Conservation (phyloP, 2,329 filamentous ascomycete species). For the Epichloe coenophiala region DNA sequence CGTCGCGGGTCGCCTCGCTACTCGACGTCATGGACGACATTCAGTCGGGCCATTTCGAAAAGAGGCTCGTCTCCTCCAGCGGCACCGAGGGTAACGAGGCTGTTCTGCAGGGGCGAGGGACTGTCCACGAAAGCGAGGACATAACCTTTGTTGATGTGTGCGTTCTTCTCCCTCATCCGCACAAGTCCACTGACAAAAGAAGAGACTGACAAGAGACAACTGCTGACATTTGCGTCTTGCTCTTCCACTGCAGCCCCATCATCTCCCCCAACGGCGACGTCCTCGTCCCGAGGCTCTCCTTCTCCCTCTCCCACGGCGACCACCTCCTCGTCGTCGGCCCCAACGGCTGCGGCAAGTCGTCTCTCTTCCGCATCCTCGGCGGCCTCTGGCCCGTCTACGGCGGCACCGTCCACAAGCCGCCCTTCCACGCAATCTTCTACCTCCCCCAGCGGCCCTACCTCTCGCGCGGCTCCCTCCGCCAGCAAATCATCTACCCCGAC, state of each 20-base stretch:
- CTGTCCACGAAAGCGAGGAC: conserved; percentile 65
- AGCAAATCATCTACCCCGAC: conserved; percentile 96
- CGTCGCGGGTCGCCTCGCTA: conserved; percentile 77
- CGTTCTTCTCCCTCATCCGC: conserved; percentile 16
- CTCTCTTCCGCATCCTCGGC: conserved; percentile 88
- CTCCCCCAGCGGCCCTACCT: conserved; percentile 89
- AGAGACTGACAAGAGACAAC: no score
- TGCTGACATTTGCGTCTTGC: no score
- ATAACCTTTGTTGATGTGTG: conserved; percentile 77
- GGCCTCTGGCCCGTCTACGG: conserved; percentile 97
- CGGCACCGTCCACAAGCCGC: conserved; percentile 81
- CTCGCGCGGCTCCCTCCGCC: conserved; percentile 77
- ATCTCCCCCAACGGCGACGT: conserved; percentile 95
- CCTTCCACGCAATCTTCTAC: conserved; percentile 91
- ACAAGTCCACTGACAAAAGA: neutral
- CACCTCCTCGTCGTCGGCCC: conserved; percentile 91
- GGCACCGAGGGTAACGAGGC: conserved; percentile 70
- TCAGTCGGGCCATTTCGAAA: conserved; percentile 79
- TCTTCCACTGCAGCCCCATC: conserved; percentile 47
- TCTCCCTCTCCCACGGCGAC: conserved; percentile 72
- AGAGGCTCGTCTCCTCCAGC: conserved; percentile 86
- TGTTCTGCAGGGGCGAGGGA: conserved; percentile 70
- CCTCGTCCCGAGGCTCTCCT: conserved; percentile 72
- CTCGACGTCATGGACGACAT: conserved; percentile 93
- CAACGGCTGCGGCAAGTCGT: conserved; percentile 95